phyloP scores from a whole-genome alignment of 2,329 filamentous ascomycete genomes.

The Botryotinia convoluta region DNA sequence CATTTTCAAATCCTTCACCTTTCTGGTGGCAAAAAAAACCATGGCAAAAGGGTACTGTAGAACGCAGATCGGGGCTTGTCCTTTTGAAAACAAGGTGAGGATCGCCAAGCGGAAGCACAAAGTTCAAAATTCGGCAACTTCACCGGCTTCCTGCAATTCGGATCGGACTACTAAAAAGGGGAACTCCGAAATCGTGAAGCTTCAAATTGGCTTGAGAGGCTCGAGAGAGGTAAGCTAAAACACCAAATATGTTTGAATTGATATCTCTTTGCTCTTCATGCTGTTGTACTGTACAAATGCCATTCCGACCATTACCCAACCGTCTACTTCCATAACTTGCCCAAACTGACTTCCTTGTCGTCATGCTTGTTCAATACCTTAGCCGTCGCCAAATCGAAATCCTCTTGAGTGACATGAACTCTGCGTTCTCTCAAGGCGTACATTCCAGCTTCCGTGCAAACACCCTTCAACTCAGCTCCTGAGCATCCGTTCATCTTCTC shows the following conservation, averaged over 20 bases:
- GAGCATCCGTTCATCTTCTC: slow-evolving; percentile 99
- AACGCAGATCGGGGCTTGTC: slow-evolving; percentile 8
- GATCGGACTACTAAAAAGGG: neutral
- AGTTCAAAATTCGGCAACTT: neutral
- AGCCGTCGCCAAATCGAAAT: slow-evolving; percentile 96
- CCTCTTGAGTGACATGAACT: slow-evolving; percentile 97
- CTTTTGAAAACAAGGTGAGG: neutral
- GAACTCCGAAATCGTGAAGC: neutral
- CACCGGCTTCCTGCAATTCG: slow-evolving; percentile 5
- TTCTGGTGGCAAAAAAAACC: neutral
- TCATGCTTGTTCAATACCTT: slow-evolving; percentile 99
- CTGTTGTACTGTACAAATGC: slow-evolving; percentile 39
- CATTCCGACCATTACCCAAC: neutral
- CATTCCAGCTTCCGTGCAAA: slow-evolving; percentile 98
- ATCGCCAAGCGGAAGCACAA: slow-evolving; percentile 3
- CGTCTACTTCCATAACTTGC: slow-evolving; percentile 77
- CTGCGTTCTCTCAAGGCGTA: slow-evolving; percentile 91
- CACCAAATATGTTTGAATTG: slow-evolving; percentile 16
- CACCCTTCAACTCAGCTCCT: slow-evolving; percentile 95
- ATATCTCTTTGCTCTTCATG: slow-evolving; percentile 22
- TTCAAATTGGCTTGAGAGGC: neutral
- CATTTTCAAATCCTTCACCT: neutral
- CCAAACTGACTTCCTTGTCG: slow-evolving; percentile 90
- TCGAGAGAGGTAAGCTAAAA: neutral
- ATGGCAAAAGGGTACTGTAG: neutral